These are phyloP conservation scores for Chaetoceros tenuissimus DNA, from an alignment of 108 stramenopile genomes.

Conservation along the genomic window DNA sequence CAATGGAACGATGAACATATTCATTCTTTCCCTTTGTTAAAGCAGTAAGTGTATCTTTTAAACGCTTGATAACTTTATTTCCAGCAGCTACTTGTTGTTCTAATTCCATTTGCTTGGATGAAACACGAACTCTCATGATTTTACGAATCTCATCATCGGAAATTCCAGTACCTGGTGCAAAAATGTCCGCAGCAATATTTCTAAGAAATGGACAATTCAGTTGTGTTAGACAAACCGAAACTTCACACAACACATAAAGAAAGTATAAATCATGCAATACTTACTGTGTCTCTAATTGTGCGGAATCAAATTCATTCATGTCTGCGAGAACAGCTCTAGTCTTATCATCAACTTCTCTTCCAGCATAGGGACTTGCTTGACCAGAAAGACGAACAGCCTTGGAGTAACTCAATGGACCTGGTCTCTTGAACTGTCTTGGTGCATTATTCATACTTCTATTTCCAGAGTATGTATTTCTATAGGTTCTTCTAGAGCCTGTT, in stretches of 20 bases:
- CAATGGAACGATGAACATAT: background rate
- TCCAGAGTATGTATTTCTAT: background rate
- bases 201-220: background rate
- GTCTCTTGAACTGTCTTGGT: background rate
- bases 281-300: background rate
- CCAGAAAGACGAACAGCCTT: background rate
- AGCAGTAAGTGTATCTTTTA: slow-evolving; percentile 1
- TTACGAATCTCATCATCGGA: slow-evolving; percentile 1
- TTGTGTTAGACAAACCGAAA: background rate
- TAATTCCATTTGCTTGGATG: background rate
- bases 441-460: background rate
- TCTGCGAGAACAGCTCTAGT: background rate
- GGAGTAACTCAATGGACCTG: slow-evolving; percentile 1
- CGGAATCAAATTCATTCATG: background rate
- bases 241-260: background rate
- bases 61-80: background rate
- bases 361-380: background rate
- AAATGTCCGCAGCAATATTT: slow-evolving; percentile 1
- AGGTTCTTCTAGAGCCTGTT: background rate
- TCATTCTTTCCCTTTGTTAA: background rate
- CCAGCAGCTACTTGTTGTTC: background rate
- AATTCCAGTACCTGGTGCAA: background rate
- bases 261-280: background rate
- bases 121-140: background rate
- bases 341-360: slow-evolving; percentile 1